phyloP scores from a whole-genome alignment of 2,329 filamentous ascomycete genomes.

The Metarhizium humberi region DNA sequence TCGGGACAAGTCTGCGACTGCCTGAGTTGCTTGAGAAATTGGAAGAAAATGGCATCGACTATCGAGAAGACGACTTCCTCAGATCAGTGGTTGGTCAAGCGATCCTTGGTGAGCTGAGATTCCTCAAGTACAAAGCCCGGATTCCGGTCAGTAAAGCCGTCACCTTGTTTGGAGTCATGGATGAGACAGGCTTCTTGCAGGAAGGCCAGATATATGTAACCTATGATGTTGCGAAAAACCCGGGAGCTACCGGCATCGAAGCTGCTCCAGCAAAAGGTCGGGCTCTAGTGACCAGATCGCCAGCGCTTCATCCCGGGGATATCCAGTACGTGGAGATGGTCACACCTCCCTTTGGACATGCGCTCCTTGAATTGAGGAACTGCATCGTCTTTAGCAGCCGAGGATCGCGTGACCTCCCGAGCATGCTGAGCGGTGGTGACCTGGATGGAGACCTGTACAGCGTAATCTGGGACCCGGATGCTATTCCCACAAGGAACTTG shows the following conservation, averaged over 20 bases:
- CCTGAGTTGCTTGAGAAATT: conserved; percentile 53
- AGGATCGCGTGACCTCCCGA: conserved; percentile 66
- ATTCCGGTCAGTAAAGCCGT: conserved; percentile 62
- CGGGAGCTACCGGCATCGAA: too few relatives aligned
- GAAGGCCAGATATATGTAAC: conserved; percentile 62
- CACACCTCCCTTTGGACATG: conserved; percentile 49
- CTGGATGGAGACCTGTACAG: conserved; percentile 78
- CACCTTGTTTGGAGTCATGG: conserved; percentile 77
- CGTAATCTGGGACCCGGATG: conserved; percentile 59
- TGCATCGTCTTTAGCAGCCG: conserved; percentile 70
- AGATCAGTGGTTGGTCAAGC: conserved; percentile 61
- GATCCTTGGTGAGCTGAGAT: conserved; percentile 59
- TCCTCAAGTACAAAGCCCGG: conserved; percentile 69
- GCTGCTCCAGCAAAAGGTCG: conserved; percentile 14
- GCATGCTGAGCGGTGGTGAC: conserved; percentile 71
- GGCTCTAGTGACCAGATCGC: conserved; percentile 66
- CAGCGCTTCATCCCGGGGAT: conserved; percentile 74
- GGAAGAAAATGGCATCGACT: conserved; percentile 49
- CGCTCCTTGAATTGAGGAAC: conserved; percentile 55
- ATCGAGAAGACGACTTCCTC: conserved; percentile 59
- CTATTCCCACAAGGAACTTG: conserved; percentile 34
- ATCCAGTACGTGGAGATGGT: conserved; percentile 57
- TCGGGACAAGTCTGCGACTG: conserved; percentile 33
- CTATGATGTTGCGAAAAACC: conserved; percentile 25
- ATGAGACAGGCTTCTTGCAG: conserved; percentile 61